Evolutionary conservation across 768 basidiomycete genomes (phyloP), one percentile per base, ranked within the genome.

Genomic region (Auricularia auricula-judae): DNA sequence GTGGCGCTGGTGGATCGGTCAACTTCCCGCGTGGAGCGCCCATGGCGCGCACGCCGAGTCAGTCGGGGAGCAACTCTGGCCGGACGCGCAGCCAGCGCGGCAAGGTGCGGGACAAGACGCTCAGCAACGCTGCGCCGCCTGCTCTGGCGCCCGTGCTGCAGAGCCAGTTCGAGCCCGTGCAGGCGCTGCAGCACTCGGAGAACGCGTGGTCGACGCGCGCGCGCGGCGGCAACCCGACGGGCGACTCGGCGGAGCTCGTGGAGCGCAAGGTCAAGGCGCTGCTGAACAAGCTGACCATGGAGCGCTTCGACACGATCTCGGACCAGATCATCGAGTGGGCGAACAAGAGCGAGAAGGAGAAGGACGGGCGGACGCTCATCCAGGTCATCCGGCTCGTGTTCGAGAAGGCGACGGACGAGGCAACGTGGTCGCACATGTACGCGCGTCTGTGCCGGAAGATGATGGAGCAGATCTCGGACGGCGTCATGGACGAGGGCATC

Each of bases 331-430:
- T 98, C 67, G 75, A 82, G 8, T 98, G 93, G 92, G 95, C 94
- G 36, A 96, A 98, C 82, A 91, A 85, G 78, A 91, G 89, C 3
- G 87, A 88, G 79, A 84, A 88, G 71, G 93, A 98, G 81, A 90
- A 86, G 73, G 93, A 98, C 71, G 93, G 94, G 2, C 85, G 89
- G 68, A 96, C 94, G 3, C 85, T 98, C 66, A 96, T 96, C 69
- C 91, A 94, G 70, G 96, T 98, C 73, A 98, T 97, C 75, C 86
- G 88, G 65, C 87, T 97, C 62, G 91, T 98, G 36, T 98, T 97
- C 74, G 96, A 97, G 76, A 97, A 95, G 81, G 95, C 94, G 10
- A 97, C 92, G 5, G 94, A 97, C 74, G 95, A 97, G 74, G 92
- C 92, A 53, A 85, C 87, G 8, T 95, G 92, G 89, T 95, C 92